Evolutionary conservation across 1,284 basidiomycete genomes (phyloP), one percentile per base, ranked within the genome.

Genomic region (Microstroma glucosiphilum): DNA sequence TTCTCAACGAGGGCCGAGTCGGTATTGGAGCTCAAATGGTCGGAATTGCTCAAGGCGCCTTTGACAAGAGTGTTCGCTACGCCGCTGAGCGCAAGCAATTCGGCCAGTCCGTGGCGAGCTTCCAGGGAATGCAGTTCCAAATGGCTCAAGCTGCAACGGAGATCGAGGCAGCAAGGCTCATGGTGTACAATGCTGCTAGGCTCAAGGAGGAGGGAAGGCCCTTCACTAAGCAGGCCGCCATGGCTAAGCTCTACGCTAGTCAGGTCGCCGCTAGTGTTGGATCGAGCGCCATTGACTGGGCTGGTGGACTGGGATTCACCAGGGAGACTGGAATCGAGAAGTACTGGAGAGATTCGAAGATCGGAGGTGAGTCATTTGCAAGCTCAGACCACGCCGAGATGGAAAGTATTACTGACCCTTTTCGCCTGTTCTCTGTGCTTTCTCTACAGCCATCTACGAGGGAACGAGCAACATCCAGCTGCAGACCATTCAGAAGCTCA

Each of bases 131-230:
- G 90, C 87, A 88, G 43, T 92, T 93, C 85, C 92, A 96, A 80
- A 91, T 96, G 61, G 91, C 94, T 19, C 71, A 79, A 64, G 89
- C 90, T 0, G 89, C 90, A 4, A 85, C 89, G 60, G 87, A 96
- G 70, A 90, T 98, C 68, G 92, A 96, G 82, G 86, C 87, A 1
- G 93, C 93, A n/a, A 86, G 91, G 23, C 82, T 96, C 59, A 81
- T 98, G 68, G 96, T 92, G 21, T 99, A 99, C 83, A 98, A 97
- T 77, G 94, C 96, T 17, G 94, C 96, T 25, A 83, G 94, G 48
- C 85, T 85, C 59, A 91, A 93, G 83, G 94, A 97, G 80, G 90
- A 94, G 80, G 91, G 92, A 60, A 92, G 96, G 80, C 79, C 83
- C 49, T 97, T 97, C 80, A 88, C 89, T 51, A 92, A 91, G 82